phyloP scores from a whole-genome alignment of 1,139 yeast species.

The Debaryomyces sp. region DNA sequence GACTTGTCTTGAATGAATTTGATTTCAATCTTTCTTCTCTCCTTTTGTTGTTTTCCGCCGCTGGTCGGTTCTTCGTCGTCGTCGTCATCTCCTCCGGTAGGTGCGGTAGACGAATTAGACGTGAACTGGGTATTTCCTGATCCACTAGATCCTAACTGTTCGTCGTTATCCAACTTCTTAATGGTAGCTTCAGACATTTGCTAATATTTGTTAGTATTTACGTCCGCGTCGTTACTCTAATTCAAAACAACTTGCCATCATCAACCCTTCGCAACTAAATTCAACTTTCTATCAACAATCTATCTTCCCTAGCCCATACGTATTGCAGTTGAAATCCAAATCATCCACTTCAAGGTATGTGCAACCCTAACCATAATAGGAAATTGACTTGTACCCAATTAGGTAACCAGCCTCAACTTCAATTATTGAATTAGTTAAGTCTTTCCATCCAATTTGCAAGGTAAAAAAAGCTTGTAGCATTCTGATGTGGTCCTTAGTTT shows the following conservation, averaged over 20 bases:
- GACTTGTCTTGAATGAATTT: slow-evolving; percentile 97
- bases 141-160: slow-evolving; percentile 28
- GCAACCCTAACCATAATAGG: slow-evolving; percentile 30
- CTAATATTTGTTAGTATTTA: slow-evolving; percentile 16
- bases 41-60: slow-evolving; percentile 62
- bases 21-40: slow-evolving; percentile 95
- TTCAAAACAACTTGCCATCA: neutral
- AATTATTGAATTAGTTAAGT: neutral
- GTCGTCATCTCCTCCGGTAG: slow-evolving; percentile 45
- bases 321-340: neutral
- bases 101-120: slow-evolving; percentile 21
- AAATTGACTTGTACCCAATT: slow-evolving; percentile 26
- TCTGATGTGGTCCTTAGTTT: neutral
- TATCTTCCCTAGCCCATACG: neutral
- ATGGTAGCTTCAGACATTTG: slow-evolving; percentile 46
- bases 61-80: slow-evolving; percentile 74
- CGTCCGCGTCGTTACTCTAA: neutral
- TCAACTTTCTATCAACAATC: neutral
- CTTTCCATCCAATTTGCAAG: neutral
- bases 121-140: slow-evolving; percentile 23
- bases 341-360: slow-evolving; percentile 12
- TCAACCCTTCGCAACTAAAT: neutral
- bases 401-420: slow-evolving; percentile 25
- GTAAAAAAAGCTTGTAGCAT: neutral
- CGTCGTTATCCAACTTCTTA: slow-evolving; percentile 43